Conservation (phyloP, 2,329 filamentous ascomycete species). For the Arthrobotrys iridis region DNA sequence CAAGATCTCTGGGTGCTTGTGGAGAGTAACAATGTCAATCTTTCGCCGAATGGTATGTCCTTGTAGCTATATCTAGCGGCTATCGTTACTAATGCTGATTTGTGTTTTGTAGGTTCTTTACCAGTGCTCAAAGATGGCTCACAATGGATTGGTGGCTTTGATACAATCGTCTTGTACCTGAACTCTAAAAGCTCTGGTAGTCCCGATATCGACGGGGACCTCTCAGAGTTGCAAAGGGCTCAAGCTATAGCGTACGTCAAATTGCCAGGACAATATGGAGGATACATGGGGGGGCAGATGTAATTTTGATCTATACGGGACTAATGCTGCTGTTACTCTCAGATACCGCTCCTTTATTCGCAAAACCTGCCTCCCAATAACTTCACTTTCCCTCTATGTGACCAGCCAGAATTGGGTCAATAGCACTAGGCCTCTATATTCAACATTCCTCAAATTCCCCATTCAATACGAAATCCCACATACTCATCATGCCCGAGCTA, state of each 20-base stretch:
- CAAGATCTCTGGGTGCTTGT: conserved; percentile 74
- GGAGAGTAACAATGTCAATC: conserved; percentile 75
- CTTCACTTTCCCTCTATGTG: conserved; percentile 89
- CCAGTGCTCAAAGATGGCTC: conserved; percentile 68
- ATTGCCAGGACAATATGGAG: background rate
- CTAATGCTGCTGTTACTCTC: background rate
- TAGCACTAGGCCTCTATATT: conserved; percentile 82
- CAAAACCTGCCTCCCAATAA: conserved; percentile 76
- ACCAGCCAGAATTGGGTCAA: conserved; percentile 86
- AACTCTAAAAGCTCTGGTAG: conserved; percentile 59
- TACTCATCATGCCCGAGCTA: conserved; percentile 74
- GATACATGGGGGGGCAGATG: background rate
- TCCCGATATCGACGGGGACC: conserved; percentile 44
- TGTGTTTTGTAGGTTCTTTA: conserved; percentile 64
- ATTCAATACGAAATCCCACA: conserved; percentile 87
- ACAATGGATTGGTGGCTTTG: conserved; percentile 70
- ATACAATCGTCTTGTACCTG: conserved; percentile 71
- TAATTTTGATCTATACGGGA: background rate
- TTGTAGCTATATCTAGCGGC: conserved; percentile 55
- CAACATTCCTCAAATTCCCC: conserved; percentile 81
- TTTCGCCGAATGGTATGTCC: conserved; percentile 73
- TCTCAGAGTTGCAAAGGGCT: conserved; percentile 45
- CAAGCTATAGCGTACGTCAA: conserved; percentile 46
- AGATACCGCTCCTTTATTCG: conserved; percentile 70
- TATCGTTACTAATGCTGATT: conserved; percentile 60